Base-by-base conservation (phyloP, 148 eudicot species). In the Cornus suecica region DNA sequence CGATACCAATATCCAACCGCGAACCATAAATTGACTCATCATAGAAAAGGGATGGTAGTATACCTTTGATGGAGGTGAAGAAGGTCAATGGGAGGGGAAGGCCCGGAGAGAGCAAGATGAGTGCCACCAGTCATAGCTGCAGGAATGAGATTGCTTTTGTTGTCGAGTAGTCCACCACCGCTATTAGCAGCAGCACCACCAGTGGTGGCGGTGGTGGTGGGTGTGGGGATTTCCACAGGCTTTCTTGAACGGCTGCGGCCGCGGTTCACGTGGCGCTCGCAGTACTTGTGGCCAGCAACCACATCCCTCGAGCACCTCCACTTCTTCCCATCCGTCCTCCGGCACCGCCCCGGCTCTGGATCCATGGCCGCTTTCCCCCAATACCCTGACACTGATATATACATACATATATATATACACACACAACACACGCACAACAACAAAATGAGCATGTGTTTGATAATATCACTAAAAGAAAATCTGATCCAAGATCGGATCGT, bases 161-260 rank as follows among this genome's bases (percentile, higher is more conserved):
- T 25, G 48, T 71, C 60, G 32, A 63, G 65, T 24, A 45, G 65
- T 29, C 70, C 72, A 79, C 51, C 84, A 22, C 26, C 78, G 65
- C 65, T n/a, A n/a, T n/a, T n/a, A n/a, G n/a, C n/a, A n/a, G n/a
- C n/a, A n/a, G n/a, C 74, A 25, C 77, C 68, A 18, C 80, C 79
- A 54, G 20, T 68, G 45, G 18, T 30, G 70, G 64, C 58, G 66
- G 82, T 5, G 70, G 83, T 25, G 68, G 88, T 45, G 77, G 92
- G 62, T 84, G 89, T 75, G 81, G 94, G 90, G 73, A 81, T 76
- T 94, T 94, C 99, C 99, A 94, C 99, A 90, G 99, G 99, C 97
- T 94, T 94, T 94, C 99, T 94, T 94, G 97, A 94, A 92, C 99
- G 99, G 87, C 87, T 89, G 64, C 90, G 88, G 73, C 99, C 99